Conservation (phyloP, 2,329 filamentous ascomycete genomes). For the Fusarium tupiense region DNA sequence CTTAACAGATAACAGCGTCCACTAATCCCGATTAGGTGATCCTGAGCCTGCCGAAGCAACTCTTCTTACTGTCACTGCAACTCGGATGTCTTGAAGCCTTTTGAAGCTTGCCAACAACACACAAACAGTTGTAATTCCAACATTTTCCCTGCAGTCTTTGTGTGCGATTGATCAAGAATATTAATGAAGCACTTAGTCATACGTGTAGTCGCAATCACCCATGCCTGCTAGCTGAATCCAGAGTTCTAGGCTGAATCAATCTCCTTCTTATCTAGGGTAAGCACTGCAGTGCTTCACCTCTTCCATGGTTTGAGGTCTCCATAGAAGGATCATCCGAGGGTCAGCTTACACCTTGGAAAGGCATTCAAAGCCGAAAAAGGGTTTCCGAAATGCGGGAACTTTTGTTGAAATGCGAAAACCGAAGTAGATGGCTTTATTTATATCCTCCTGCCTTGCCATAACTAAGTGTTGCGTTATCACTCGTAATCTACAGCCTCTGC, state of each 20-base stretch:
- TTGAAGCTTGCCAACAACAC: fast-evolving
- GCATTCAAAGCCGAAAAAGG: not conserved
- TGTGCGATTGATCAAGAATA: too few species aligned
- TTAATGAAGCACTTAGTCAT: fast-evolving
- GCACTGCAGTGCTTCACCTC: not conserved
- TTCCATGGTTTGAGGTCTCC: not conserved
- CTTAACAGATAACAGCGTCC: not conserved
- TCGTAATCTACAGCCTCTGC: not conserved
- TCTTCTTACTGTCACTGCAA: fast-evolving
- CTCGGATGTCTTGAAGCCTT: too few species aligned
- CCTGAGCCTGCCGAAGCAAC: fast-evolving
- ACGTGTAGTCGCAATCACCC: too few species aligned
- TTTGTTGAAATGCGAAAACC: not conserved
- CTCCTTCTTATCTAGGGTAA: not conserved
- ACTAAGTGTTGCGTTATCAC: not conserved
- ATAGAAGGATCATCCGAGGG: not conserved
- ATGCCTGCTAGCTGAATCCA: fast-evolving
- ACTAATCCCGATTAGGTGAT: not conserved
- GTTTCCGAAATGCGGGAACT: constrained; percentile 11
- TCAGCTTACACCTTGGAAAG: not conserved
- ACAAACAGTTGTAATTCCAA: not conserved
- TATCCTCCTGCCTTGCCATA: not conserved
- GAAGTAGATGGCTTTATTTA: not conserved
- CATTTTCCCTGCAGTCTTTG: not conserved
- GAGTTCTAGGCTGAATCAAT: too few species aligned